phyloP scores from a whole-genome alignment of 2,329 filamentous ascomycete genomes.

The Cytospora mali region DNA sequence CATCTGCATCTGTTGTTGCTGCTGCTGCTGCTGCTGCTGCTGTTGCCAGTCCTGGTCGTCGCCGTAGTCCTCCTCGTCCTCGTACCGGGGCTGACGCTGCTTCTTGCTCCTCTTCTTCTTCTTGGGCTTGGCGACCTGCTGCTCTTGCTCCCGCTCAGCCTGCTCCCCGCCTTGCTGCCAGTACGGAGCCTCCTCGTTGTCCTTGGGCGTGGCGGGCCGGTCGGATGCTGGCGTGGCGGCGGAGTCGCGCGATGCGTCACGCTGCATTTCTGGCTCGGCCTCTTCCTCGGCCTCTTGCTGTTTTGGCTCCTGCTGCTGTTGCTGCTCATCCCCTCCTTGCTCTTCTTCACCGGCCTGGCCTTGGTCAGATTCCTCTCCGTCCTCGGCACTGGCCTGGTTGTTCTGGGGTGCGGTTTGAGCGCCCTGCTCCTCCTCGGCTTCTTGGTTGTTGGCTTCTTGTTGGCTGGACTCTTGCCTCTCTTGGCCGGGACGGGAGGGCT shows the following conservation, averaged over 20 bases:
- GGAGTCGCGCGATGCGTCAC: slow-evolving; percentile 67
- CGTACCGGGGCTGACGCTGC: slow-evolving; percentile 21
- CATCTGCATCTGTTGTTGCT: slow-evolving; percentile 28
- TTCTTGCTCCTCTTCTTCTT: slow-evolving; percentile 32
- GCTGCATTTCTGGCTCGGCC: slow-evolving; percentile 61
- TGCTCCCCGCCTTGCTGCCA: slow-evolving; percentile 34
- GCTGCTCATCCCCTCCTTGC: slow-evolving; percentile 28
- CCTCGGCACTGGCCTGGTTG: slow-evolving; percentile 20
- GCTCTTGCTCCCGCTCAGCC: slow-evolving; percentile 31
- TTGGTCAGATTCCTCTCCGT: slow-evolving; percentile 23
- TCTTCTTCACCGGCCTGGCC: slow-evolving; percentile 28
- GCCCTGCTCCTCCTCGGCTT: slow-evolving; percentile 15
- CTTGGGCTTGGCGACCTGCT: slow-evolving; percentile 32
- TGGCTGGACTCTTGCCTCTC: slow-evolving; percentile 20
- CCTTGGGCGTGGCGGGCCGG: slow-evolving; percentile 38
- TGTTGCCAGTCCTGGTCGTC: slow-evolving; percentile 32
- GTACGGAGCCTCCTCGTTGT: slow-evolving; percentile 37
- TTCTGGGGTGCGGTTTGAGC: slow-evolving; percentile 9
- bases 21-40: slow-evolving; percentile 31
- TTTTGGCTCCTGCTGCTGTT: slow-evolving; percentile 31
- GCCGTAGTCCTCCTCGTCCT: slow-evolving; percentile 25
- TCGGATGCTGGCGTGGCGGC: slow-evolving; percentile 34
- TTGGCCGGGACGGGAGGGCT: slow-evolving; percentile 19
- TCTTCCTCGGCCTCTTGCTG: slow-evolving; percentile 39
- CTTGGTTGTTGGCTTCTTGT: slow-evolving; percentile 9